Conservation (phyloP, 176 grass and related monocot species). For the Pontederia paniculata region DNA sequence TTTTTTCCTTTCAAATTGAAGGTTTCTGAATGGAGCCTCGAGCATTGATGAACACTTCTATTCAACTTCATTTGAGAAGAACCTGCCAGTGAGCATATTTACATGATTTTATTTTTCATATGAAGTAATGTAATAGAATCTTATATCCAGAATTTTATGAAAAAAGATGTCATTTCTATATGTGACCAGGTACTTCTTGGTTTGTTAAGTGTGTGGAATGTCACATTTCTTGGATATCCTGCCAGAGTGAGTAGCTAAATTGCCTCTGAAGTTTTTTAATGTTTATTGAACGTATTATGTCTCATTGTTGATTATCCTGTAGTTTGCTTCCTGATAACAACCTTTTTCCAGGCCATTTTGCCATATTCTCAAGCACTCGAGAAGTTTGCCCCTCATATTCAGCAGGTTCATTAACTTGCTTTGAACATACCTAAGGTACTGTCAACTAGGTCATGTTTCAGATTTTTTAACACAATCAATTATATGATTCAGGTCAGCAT, state of each 20-base stretch:
- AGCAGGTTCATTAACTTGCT: conserved; percentile 58
- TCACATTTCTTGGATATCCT: conserved; percentile 85
- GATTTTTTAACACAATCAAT: background rate
- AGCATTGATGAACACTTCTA: conserved; percentile 78
- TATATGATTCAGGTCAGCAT: conserved; percentile 71
- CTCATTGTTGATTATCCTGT: too few relatives aligned
- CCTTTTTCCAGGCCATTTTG: conserved; percentile 60
- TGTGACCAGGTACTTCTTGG: conserved; percentile 80
- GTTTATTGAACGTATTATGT: too few relatives aligned
- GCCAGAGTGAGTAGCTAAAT: conserved; percentile 50
- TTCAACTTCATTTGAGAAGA: conserved; percentile 74
- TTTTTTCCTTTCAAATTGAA: conserved; percentile 30
- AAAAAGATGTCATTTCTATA: conserved; percentile 11
- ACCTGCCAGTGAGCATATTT: conserved; percentile 58
- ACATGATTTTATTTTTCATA: too few relatives aligned
- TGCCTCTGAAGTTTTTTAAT: too few relatives aligned
- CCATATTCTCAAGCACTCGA: conserved; percentile 94
- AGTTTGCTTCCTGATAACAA: background rate
- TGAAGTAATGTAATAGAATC: too few relatives aligned
- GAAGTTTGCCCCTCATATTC: conserved; percentile 96
- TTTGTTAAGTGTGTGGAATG: conserved; percentile 98
- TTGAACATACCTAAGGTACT: background rate
- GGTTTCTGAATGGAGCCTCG: conserved; percentile 92
- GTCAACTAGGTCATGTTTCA: background rate
- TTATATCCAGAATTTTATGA: background rate